A percentile compares a stretch with the other conserved stretches of the same genome.
Conservation (phyloP, 2,329 filamentous ascomycete genomes). For the Stachybotrys elegans region DNA sequence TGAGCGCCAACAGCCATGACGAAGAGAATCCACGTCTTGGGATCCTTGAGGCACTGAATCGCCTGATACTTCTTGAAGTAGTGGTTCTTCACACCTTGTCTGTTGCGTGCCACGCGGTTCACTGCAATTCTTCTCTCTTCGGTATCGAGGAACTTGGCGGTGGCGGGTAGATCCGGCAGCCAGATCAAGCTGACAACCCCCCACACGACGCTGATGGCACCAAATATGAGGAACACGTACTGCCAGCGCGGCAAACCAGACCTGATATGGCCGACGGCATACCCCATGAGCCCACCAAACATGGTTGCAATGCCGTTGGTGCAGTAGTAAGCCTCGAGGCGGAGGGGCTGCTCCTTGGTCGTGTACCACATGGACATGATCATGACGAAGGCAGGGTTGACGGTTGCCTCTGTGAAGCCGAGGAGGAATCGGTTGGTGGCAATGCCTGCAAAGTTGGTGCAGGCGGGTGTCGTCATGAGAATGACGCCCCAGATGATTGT, state of each 20-base stretch:
- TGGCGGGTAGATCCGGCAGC: conserved; percentile 60
- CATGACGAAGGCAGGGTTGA: conserved; percentile 63
- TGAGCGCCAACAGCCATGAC: conserved; percentile 68
- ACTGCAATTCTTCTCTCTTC: conserved; percentile 62
- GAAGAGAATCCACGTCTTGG: conserved; percentile 59
- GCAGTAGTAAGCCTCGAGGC: conserved; percentile 66
- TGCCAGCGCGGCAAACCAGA: conserved; percentile 58
- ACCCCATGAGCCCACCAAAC: conserved; percentile 59
- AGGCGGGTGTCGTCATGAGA: conserved; percentile 65
- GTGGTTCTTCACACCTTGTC: conserved; percentile 58
- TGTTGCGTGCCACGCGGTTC: conserved; percentile 55
- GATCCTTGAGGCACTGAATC: conserved; percentile 50
- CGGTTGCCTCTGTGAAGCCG: conserved; percentile 57
- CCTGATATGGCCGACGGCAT: conserved; percentile 60
- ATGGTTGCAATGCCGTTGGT: conserved; percentile 55
- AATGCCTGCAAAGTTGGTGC: conserved; percentile 58
- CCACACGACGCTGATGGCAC: conserved; percentile 58
- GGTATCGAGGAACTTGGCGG: conserved; percentile 62
- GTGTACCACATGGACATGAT: conserved; percentile 60
- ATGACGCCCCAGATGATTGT: conserved; percentile 63
- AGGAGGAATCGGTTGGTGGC: conserved; percentile 63
- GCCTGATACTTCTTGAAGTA: conserved; percentile 57
- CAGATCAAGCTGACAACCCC: conserved; percentile 58
- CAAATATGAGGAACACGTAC: conserved; percentile 65
- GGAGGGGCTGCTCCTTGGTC: conserved; percentile 57